Conservation (phyloP, 768 basidiomycete genomes). For the Mycena galopus region DNA sequence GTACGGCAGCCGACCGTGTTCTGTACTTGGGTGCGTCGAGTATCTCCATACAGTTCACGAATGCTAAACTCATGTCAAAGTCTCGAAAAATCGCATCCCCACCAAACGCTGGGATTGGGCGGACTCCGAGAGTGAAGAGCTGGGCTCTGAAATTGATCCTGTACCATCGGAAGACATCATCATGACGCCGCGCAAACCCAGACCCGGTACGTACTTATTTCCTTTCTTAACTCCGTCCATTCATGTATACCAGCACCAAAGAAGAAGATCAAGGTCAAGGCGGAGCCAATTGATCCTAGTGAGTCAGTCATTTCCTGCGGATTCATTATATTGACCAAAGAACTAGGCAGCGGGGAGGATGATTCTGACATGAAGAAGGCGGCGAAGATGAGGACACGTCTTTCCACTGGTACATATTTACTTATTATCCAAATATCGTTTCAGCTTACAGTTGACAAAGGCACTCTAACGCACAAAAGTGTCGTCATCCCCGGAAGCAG, state of each 20-base stretch:
- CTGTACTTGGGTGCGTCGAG: too few relatives aligned
- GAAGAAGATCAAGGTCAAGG: neutral
- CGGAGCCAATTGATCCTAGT: neutral
- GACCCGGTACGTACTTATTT: neutral
- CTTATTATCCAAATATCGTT: neutral
- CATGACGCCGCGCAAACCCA: neutral
- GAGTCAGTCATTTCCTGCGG: neutral
- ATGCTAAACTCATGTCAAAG: too few relatives aligned
- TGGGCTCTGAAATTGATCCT: constrained; percentile 12
- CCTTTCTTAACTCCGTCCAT: neutral
- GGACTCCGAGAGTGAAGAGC: neutral
- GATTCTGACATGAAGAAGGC: constrained; percentile 11
- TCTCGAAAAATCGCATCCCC: too few relatives aligned
- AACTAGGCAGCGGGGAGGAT: neutral
- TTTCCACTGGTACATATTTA: neutral
- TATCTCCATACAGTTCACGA: too few relatives aligned
- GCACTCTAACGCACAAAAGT: neutral
- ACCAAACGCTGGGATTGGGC: constrained; percentile 12
- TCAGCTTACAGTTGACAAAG: neutral
- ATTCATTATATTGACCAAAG: too few relatives aligned
- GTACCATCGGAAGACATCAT: neutral
- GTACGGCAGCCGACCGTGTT: too few relatives aligned
- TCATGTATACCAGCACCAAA: neutral
- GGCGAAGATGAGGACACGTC: neutral
- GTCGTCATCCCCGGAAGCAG: neutral